phyloP scores from a whole-genome alignment of 306 rosid species.

The Gillenia trifoliata region DNA sequence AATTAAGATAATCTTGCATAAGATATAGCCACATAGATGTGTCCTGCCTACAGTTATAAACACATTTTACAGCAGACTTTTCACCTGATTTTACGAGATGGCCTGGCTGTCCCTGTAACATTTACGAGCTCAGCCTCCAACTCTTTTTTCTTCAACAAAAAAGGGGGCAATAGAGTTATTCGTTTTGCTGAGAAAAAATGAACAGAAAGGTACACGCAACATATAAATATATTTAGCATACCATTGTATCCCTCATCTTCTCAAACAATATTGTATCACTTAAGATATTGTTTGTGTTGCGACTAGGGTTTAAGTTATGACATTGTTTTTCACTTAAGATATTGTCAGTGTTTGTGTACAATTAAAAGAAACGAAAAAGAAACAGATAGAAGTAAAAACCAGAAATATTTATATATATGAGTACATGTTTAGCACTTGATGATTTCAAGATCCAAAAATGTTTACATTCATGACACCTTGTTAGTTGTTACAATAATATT shows the following conservation, averaged over 20 bases:
- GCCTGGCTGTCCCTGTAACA: constrained; percentile 82
- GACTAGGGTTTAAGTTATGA: no score
- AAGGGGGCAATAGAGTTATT: not conserved
- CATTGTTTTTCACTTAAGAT: no score
- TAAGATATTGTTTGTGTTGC: no score
- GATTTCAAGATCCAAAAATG: no score
- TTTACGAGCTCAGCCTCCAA: constrained; percentile 95
- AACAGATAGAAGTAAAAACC: no score
- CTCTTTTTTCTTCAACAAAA: constrained; percentile 77
- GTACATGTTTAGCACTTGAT: no score
- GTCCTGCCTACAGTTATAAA: not conserved
- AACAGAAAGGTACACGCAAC: constrained; percentile 8
- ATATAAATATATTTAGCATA: constrained; percentile 26
- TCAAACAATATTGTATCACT: constrained; percentile 90
- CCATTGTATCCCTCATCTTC: constrained; percentile 99
- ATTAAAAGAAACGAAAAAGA: no score
- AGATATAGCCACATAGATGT: not conserved
- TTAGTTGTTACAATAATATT: no score
- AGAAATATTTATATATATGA: no score
- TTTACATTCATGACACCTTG: no score
- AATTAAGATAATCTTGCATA: constrained; percentile 12
- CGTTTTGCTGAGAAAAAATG: not conserved
- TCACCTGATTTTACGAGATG: constrained; percentile 96
- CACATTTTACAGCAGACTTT: constrained; percentile 14
- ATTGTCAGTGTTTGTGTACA: no score